Evolutionary conservation across 176 grass and related monocot species (phyloP).

Genomic region (Hordeum marinum): DNA sequence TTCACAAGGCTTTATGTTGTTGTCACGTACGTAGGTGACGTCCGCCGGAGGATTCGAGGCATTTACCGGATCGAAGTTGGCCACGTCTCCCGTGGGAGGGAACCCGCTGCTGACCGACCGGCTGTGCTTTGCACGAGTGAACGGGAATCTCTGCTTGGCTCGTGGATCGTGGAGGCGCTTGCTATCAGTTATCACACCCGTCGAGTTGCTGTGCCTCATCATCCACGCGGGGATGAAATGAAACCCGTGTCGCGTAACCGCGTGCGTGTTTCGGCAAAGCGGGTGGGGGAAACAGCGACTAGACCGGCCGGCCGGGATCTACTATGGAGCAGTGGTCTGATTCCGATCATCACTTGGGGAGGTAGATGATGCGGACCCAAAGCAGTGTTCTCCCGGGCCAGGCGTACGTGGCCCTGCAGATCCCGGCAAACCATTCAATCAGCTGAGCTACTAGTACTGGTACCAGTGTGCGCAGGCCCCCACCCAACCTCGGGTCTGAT

Average conservation of each 20-base stretch:
- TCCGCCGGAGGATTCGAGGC: neutral
- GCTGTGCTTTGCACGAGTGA: neutral
- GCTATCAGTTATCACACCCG: neutral
- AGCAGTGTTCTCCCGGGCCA: neutral
- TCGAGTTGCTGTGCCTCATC: too few relatives aligned
- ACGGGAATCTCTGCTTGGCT: neutral
- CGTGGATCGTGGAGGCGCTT: neutral
- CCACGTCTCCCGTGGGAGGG: neutral
- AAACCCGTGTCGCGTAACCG: neutral
- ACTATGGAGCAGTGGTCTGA: neutral
- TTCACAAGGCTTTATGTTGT: neutral
- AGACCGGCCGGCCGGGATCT: neutral
- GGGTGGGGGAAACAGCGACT: neutral
- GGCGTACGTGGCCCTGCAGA: constrained; percentile 9
- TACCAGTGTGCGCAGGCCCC: neutral
- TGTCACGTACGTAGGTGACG: neutral
- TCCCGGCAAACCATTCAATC: constrained; percentile 1
- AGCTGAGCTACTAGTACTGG: neutral
- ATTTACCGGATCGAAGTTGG: neutral
- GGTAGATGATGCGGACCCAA: neutral
- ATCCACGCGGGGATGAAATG: neutral
- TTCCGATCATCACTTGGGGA: neutral
- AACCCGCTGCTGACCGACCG: too few relatives aligned
- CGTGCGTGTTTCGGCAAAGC: neutral
- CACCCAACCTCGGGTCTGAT: too few relatives aligned